Conservation (phyloP, 805 yeast genomes). For the Lachancea meyersii region DNA sequence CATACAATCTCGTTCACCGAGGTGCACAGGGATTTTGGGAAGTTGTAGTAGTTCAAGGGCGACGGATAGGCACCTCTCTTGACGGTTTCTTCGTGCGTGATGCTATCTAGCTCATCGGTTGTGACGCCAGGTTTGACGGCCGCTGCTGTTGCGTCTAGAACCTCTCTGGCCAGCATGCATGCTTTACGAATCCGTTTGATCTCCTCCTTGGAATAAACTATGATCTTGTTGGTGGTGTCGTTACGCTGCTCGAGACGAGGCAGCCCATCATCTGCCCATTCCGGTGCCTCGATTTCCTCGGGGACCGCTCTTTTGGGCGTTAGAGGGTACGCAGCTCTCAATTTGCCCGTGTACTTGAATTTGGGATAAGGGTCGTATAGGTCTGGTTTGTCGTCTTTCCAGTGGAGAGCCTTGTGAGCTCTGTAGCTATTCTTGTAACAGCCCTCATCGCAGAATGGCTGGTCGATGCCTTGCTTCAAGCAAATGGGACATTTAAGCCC, state of each 20-base stretch:
- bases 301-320: constrained; percentile 68
- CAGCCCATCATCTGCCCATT: constrained; percentile 73
- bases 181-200: constrained; percentile 70
- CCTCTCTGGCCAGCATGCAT: constrained; percentile 74
- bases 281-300: constrained; percentile 65
- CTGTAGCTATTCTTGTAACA: constrained; percentile 75
- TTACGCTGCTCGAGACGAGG: constrained; percentile 73
- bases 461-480: constrained; percentile 57
- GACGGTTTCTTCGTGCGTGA: constrained; percentile 82
- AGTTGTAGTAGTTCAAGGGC: constrained; percentile 88
- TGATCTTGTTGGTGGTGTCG: constrained; percentile 62
- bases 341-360: constrained; percentile 62
- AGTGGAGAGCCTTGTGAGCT: constrained; percentile 70
- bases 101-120: constrained; percentile 82
- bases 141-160: constrained; percentile 83
- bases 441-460: constrained; percentile 71
- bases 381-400: constrained; percentile 50
- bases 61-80: constrained; percentile 91
- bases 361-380: constrained; percentile 83
- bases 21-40: constrained; percentile 87
- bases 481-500: constrained; percentile 87
- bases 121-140: constrained; percentile 82
- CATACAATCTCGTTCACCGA: constrained; percentile 93
- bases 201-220: constrained; percentile 57
- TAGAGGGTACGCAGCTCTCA: constrained; percentile 79